Conservation (phyloP, 805 yeast genomes). For the Ogataea neopini region DNA sequence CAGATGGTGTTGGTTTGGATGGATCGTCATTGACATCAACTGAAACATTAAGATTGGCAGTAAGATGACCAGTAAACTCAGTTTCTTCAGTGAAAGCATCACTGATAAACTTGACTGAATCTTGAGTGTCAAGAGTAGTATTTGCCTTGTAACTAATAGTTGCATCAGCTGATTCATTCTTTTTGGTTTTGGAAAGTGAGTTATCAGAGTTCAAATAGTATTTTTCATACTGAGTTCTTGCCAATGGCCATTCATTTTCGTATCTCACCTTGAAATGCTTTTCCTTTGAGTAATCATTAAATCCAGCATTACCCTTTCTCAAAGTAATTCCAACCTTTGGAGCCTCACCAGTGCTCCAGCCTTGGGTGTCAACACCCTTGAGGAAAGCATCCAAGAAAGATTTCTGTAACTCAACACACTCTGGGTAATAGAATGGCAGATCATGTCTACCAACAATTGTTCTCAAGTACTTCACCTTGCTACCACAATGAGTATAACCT, state of each 20-base stretch:
- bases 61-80: conserved; percentile 12
- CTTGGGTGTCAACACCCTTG: conserved; percentile 9
- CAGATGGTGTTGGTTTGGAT: conserved; percentile 10
- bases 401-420: conserved; percentile 10
- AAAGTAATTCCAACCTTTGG: conserved; percentile 12
- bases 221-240: conserved; percentile 7
- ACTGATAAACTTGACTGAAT: conserved; percentile 5
- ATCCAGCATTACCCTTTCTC: conserved; percentile 11
- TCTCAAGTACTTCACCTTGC: conserved; percentile 9
- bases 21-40: conserved; percentile 8
- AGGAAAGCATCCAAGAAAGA: conserved; percentile 11
- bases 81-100: conserved; percentile 7
- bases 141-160: conserved; percentile 7
- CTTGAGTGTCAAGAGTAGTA: conserved; percentile 10
- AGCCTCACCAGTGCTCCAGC: conserved; percentile 10
- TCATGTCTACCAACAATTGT: conserved; percentile 15
- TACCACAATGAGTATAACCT: conserved; percentile 11
- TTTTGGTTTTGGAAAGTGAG: conserved; percentile 1
- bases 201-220: conserved; percentile 6
- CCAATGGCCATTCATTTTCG: conserved; percentile 13
- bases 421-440: conserved; percentile 13
- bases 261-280: conserved; percentile 10
- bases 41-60: conserved; percentile 12
- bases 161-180: not conserved
- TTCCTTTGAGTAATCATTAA: conserved; percentile 5